Conservation (phyloP, 2,329 filamentous ascomycete genomes). For the Alternaria arbusti region DNA sequence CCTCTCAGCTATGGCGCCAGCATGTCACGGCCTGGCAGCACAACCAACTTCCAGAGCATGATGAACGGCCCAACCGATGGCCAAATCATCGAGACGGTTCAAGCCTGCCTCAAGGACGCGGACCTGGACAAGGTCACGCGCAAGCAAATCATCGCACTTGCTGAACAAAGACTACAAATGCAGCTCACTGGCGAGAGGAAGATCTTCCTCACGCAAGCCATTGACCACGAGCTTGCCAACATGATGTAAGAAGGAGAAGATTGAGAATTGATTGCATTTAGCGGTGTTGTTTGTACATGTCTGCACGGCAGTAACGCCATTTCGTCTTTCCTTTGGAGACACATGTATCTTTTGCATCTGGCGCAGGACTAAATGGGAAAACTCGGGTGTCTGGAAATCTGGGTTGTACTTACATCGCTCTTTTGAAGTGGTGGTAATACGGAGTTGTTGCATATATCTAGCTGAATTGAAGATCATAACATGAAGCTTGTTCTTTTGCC, state of each 20-base stretch:
- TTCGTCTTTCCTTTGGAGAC: conserved; percentile 7
- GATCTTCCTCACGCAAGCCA: conserved; percentile 88
- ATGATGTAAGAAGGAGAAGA: conserved; percentile 66
- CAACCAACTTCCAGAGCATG: conserved; percentile 64
- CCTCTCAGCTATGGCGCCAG: conserved; percentile 56
- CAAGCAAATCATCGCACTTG: conserved; percentile 85
- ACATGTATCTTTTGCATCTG: background rate
- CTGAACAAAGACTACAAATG: conserved; percentile 91
- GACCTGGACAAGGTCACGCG: conserved; percentile 98
- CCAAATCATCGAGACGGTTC: conserved; percentile 83
- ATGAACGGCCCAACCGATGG: conserved; percentile 74
- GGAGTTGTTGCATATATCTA: background rate
- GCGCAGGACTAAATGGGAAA: conserved; percentile 14
- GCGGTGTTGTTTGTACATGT: conserved; percentile 22
- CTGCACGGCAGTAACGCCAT: conserved; percentile 14
- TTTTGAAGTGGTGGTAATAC: conserved; percentile 9
- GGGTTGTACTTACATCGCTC: conserved; percentile 6
- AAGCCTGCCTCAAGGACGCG: conserved; percentile 81
- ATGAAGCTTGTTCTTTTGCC: background rate
- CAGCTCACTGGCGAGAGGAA: conserved; percentile 85
- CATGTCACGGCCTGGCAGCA: conserved; percentile 60
- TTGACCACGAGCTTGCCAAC: conserved; percentile 90
- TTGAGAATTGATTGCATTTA: conserved; percentile 24
- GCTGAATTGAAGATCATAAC: background rate
- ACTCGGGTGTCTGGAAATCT: conserved; percentile 4